Base-by-base conservation (phyloP, 2,329 filamentous ascomycete genomes). In the Endothia cerciana region DNA sequence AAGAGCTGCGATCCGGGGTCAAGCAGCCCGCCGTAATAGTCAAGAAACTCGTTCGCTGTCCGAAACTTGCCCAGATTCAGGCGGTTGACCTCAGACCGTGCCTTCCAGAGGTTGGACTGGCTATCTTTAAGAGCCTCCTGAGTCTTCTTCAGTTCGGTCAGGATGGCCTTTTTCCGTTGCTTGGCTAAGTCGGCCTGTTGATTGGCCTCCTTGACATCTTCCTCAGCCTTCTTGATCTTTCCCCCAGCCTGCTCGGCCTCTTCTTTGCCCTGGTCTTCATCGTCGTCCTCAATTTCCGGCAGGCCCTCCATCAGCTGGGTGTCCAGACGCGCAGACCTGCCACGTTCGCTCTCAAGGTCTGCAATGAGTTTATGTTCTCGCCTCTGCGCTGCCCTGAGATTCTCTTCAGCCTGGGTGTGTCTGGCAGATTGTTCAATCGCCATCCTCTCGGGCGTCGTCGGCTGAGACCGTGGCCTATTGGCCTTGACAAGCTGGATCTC, bases 281-380 rank as follows among this genome's bases (percentile, higher is more conserved):
- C 57, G 13, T 59, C 57, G 38, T 43, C 25, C 2, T 30, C 17
- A 22, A 43, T 25, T 6, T 28, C 57, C n/a, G 57, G 57, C 57
- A 43, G 40, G 8, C 57, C 38, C 38, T 43, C 57, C 57, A 59
- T 59, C 36, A 59, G 57, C 25, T 59, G 57, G 17, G 38, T 22
- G 10, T 59, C 38, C 22, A 59, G 57, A 33, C 57, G 57, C 22
- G 4, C 38, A 3, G 38, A 17, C 57, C n/a, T 43, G 25, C 6
- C 15, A 2, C 57, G 36, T n/a, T 59, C 38, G 40, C 38, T 59
- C 40, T 59, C 57, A 13, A 59, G 25, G 38, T 59, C 57, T 11
- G 57, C 57, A 10, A 59, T 43, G 25, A 59, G 57, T 22, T 43
- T 28, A 7, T 43, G 22, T 17, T 43, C 38, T 4, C 57, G 57